These are phyloP conservation scores for Rhodofomes roseus DNA, from an alignment of 1,284 basidiomycete genomes.

Conservation along the genomic window DNA sequence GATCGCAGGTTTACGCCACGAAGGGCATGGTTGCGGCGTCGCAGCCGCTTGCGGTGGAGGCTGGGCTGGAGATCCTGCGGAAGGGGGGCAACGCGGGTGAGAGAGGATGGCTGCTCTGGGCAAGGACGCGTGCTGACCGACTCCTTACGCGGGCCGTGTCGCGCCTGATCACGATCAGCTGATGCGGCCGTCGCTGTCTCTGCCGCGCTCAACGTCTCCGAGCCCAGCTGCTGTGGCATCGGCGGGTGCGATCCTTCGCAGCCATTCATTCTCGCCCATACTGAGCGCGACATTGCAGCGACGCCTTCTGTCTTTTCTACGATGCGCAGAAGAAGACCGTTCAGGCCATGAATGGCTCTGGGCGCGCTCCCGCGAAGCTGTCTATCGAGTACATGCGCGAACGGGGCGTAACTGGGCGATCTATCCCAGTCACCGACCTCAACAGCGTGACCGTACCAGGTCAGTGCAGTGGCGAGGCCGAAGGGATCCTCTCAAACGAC, in stretches of 20 bases:
- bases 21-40: constrained; percentile 89
- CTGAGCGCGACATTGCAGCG: constrained; percentile 40
- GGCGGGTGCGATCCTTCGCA: constrained; percentile 54
- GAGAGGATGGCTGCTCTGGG: background rate
- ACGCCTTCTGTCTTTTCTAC: constrained; percentile 92
- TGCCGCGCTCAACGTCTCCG: constrained; percentile 86
- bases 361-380: constrained; percentile 79
- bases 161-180: constrained; percentile 32
- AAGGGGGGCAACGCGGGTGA: constrained; percentile 90
- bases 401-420: constrained; percentile 64
- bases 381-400: constrained; percentile 70
- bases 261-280: background rate
- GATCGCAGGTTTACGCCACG: constrained; percentile 78
- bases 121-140: background rate
- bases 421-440: constrained; percentile 72
- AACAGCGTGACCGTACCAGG: constrained; percentile 93
- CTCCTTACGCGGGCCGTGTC: background rate
- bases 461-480: constrained; percentile 18
- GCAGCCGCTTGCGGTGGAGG: constrained; percentile 86
- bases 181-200: constrained; percentile 81
- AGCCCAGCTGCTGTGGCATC: constrained; percentile 79
- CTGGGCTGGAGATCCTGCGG: constrained; percentile 84
- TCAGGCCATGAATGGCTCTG: constrained; percentile 84
- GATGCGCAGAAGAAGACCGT: constrained; percentile 79
- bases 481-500: background rate